A percentile compares a stretch with the other conserved stretches of the same genome.
phyloP scores from a whole-genome alignment of 2,329 filamentous ascomycete genomes.

The Calonectria pseudoreteaudii region DNA sequence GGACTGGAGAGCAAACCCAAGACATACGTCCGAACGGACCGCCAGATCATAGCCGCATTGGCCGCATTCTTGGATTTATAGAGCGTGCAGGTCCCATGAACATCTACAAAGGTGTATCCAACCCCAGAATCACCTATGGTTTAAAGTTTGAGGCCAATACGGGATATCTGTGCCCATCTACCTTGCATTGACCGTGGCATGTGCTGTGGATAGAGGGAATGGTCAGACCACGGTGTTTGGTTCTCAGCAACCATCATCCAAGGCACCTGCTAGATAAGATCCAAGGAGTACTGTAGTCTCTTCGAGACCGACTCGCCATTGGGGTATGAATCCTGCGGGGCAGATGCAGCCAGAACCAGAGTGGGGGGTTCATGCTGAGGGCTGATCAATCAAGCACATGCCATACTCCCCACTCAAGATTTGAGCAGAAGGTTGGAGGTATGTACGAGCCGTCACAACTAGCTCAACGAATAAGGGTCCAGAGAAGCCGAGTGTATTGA shows the following conservation, averaged over 20 bases:
- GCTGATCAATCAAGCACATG: background rate
- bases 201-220: background rate
- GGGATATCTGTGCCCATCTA: background rate
- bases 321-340: background rate
- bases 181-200: background rate
- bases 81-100: background rate
- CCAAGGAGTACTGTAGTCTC: background rate
- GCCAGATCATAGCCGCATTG: background rate
- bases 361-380: background rate
- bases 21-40: background rate
- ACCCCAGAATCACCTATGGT: background rate
- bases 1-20: background rate
- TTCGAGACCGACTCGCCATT: background rate
- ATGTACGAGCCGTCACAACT: background rate
- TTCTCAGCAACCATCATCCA: background rate
- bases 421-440: background rate
- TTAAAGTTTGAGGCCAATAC: background rate
- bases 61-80: background rate
- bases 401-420: background rate
- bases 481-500: background rate
- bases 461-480: background rate
- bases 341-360: background rate
- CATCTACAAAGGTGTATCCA: background rate
- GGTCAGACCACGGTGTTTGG: background rate
- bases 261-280: background rate